Evolutionary conservation across 768 basidiomycete species (phyloP).

Genomic region (Boletus fagicola): DNA sequence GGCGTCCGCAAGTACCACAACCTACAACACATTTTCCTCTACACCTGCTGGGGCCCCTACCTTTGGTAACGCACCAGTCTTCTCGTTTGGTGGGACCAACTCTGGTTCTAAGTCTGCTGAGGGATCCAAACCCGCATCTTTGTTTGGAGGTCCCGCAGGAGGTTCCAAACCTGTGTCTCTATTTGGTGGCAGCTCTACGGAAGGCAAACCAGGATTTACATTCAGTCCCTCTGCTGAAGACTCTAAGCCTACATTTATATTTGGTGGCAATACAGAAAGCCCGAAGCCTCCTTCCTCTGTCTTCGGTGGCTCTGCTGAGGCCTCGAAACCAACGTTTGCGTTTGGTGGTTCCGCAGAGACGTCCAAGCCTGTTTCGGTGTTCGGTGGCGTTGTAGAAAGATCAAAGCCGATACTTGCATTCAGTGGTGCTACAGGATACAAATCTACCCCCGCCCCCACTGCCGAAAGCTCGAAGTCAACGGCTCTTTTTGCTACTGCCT

Average conservation of each 20-base stretch:
- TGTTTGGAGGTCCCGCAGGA: slow-evolving; percentile 16
- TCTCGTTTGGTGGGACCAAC: slow-evolving; percentile 22
- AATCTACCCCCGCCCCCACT: neutral
- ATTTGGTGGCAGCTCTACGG: slow-evolving; percentile 7
- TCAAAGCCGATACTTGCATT: slow-evolving; percentile 5
- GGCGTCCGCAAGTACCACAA: slow-evolving; percentile 13
- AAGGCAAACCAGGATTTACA: slow-evolving; percentile 16
- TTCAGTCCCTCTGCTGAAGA: slow-evolving; percentile 13
- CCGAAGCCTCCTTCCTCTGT: neutral
- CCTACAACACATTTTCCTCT: slow-evolving; percentile 14
- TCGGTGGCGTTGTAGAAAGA: slow-evolving; percentile 1
- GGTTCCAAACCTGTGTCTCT: neutral
- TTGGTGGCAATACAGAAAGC: slow-evolving; percentile 6
- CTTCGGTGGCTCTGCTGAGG: slow-evolving; percentile 7
- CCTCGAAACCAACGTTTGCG: slow-evolving; percentile 6
- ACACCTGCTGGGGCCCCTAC: slow-evolving; percentile 18
- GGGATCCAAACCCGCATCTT: slow-evolving; percentile 14
- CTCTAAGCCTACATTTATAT: slow-evolving; percentile 14
- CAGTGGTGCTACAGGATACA: neutral
- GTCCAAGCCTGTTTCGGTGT: slow-evolving; percentile 1
- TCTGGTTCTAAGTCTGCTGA: slow-evolving; percentile 17
- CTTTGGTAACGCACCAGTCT: slow-evolving; percentile 9
- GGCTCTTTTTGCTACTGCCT: neutral
- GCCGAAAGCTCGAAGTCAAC: neutral
- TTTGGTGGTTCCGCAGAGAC: slow-evolving; percentile 11